Evolutionary conservation across 177 flowering plant species (phyloP), one percentile per base, ranked within the genome.

Genomic region (Tripterygium wilfordii): DNA sequence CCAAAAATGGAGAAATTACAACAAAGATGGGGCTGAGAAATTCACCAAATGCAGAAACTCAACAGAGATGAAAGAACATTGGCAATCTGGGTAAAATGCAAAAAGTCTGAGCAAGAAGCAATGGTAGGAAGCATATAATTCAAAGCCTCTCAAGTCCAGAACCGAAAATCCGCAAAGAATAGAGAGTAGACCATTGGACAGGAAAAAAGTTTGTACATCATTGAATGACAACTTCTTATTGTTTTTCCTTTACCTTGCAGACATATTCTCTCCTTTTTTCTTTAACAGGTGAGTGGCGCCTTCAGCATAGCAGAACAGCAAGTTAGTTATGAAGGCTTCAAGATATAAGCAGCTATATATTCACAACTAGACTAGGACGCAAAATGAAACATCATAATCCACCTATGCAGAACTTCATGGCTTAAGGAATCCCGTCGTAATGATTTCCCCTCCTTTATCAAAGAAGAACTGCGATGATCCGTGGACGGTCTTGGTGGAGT

Each of bases 261-360:
- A 77, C 67, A 85, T 94, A 89, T 33, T 89, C 99, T 69, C 95
- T 89, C 71, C 92, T 76, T 77, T 80, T 88, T 64, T 81, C 89
- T 72, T 77, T 85, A 70, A 79, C 76, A 46, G 97, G 99, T 73
- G 96, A 79, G 53, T 53, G 85, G 55, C 73, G 92, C 99, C 97
- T 94, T 94, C 96, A 94, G 90, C 66, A 85, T 71, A 70, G 73
- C 63, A 85, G 84, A 89, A 69, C 70, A 88, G 53, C 65, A 60
- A 63, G 88, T 94, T 83, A 94, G 99, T 78, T 60, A 66, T 26
- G 58, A 60, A 46, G 63, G 75, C 75, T 60, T 67, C 74, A 71
- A 57, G 69, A 72, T 33, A 61, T 45, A 66, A 77, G 74, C 65
- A 64, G 71, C 82, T 69, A 71, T 42, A 73, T 50, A 75, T 61